Conservation (phyloP, 1,284 basidiomycete genomes). For the Ceratobasidium sp. region DNA sequence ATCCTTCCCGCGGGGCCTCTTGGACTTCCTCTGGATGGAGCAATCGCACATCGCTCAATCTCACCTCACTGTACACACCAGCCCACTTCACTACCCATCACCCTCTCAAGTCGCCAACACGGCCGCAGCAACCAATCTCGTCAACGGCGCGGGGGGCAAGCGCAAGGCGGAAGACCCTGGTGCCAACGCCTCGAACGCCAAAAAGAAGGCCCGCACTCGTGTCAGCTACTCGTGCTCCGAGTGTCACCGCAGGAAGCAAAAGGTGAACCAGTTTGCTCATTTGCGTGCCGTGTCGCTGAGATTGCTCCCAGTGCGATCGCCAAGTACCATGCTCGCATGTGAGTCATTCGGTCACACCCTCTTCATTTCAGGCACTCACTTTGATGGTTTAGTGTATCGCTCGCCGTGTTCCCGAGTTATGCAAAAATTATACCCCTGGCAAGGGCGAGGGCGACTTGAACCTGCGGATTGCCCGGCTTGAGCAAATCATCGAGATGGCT, state of each 20-base stretch:
- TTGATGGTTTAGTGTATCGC: conserved; percentile 71
- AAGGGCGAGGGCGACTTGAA: conserved; percentile 80
- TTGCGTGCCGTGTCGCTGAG: conserved; percentile 49
- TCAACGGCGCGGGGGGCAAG: conserved; percentile 29
- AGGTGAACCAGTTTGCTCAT: conserved; percentile 62
- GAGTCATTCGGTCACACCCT: conserved; percentile 52
- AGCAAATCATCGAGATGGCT: conserved; percentile 82
- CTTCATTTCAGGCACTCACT: conserved; percentile 36
- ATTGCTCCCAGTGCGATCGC: conserved; percentile 73
- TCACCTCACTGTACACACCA: conserved; percentile 21
- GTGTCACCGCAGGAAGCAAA: conserved; percentile 86
- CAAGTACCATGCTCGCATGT: conserved; percentile 86
- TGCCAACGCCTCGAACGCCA: conserved; percentile 56
- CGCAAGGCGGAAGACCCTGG: conserved; percentile 24
- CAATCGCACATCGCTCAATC: conserved; percentile 9
- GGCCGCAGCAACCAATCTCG: conserved; percentile 36
- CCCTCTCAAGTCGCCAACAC: conserved; percentile 42
- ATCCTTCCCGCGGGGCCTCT: conserved; percentile 6
- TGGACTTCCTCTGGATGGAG: conserved; percentile 39
- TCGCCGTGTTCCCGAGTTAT: conserved; percentile 84
- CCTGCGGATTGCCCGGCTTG: conserved; percentile 76
- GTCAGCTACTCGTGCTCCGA: conserved; percentile 86
- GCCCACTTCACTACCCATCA: conserved; percentile 13
- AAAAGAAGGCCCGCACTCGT: conserved; percentile 76
- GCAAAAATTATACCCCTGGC: conserved; percentile 86